phyloP scores from a whole-genome alignment of 164 flowering plant species.

The Platanus orientalis region DNA sequence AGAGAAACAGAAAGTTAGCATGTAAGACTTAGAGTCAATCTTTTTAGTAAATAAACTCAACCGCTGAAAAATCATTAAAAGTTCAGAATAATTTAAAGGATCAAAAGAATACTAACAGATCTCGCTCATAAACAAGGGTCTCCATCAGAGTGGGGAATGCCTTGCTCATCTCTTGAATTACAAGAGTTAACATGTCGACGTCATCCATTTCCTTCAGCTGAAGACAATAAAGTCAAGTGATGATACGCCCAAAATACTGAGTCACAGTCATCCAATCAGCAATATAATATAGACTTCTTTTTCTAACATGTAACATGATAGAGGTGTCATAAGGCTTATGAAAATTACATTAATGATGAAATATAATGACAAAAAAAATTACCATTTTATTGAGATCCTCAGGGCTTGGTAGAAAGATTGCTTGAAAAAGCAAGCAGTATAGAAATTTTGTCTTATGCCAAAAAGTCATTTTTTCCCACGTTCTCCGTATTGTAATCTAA shows the following conservation, averaged over 20 bases:
- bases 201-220: slow-evolving; percentile 94
- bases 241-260: background rate
- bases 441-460: slow-evolving; percentile 85
- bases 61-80: background rate
- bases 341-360: background rate
- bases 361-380: slow-evolving; percentile 8
- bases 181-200: slow-evolving; percentile 80
- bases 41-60: background rate
- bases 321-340: background rate
- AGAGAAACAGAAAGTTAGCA: background rate
- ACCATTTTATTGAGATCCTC: slow-evolving; percentile 77
- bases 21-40: background rate
- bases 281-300: background rate
- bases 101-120: slow-evolving; percentile 55
- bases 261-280: slow-evolving; percentile 2
- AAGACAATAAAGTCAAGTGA: slow-evolving; percentile 12
- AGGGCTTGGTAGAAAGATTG: slow-evolving; percentile 73
- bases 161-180: slow-evolving; percentile 97
- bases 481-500: slow-evolving; percentile 81
- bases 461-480: slow-evolving; percentile 88
- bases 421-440: slow-evolving; percentile 62
- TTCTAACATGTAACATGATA: background rate
- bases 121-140: slow-evolving; percentile 91
- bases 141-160: slow-evolving; percentile 83
- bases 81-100: background rate